Base-by-base conservation (phyloP, 305 asterid genomes). In the Salvia sclarea region DNA sequence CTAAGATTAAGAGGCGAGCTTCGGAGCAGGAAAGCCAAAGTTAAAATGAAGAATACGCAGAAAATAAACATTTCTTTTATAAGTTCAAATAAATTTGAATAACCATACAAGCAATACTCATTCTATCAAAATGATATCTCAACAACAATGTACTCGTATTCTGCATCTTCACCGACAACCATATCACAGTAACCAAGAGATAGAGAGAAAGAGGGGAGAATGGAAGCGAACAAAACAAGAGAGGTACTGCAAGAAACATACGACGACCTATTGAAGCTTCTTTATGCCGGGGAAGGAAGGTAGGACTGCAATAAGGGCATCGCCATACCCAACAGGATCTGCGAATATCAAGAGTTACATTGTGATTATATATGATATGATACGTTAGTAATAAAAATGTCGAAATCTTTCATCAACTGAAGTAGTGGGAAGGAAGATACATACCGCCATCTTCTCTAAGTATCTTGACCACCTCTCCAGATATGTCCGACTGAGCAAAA, bases 271-370 rank as follows among this genome's bases (percentile, higher is more conserved):
- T 58, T 81, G 87, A 72, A 87, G 95, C 85, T 85, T 86, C 87
- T 82, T 85, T 57, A 93, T 88, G 50, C 98, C 97, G 14, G 96
- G 96, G 78, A 92, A 90, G 6, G 93, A 90, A 75, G 98, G 98
- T 60, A 90, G 92, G 63, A 93, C 40, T n/a, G 95, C 90, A 22
- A 93, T 84, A 22, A 93, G 88, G 58, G 95, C 84, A 54, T 93
- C 98, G 0, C 91, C 95, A 44, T 93, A 93, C 10, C 95, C 98
- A 61, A 93, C 95, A 1, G 87, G 88, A 20, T 85, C 98, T 93
- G 88, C 72, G 20, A 56, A 52, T 21, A 33, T 69, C 44, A 21
- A 66, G 52, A 38, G 40, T 47, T 7, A 8, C 22, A 17, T 28
- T 18, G 40, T 50, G 47, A 33, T 44, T 44, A 20, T 37, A 1